Evolutionary conservation across 2,329 filamentous ascomycete species (phyloP).

Genomic region (Alternaria sp.): DNA sequence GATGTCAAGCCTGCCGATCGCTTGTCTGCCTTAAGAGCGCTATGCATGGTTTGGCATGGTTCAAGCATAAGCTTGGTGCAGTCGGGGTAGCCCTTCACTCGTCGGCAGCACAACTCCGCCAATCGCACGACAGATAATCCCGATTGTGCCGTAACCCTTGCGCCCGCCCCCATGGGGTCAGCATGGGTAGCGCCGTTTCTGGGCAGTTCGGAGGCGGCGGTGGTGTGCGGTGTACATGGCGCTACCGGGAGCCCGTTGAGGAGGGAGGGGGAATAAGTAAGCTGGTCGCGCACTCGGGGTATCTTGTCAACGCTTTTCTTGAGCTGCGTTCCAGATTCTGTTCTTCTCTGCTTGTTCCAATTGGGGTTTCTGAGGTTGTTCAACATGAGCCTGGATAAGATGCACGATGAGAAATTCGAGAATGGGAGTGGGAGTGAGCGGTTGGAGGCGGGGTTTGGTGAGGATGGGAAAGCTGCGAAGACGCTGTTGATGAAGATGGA

Average conservation of each 20-base stretch:
- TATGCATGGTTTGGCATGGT: background rate
- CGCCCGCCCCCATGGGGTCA: conserved; percentile 4
- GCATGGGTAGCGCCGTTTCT: background rate
- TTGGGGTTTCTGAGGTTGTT: background rate
- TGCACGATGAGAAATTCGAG: conserved; percentile 37
- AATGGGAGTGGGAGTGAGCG: conserved; percentile 15
- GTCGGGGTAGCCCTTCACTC: background rate
- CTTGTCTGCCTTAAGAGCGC: background rate
- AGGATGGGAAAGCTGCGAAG: conserved; percentile 18
- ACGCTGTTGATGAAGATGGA: conserved; percentile 62
- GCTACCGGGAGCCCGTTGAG: background rate
- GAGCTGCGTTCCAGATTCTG: background rate
- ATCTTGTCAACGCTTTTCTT: background rate
- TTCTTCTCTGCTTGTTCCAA: background rate
- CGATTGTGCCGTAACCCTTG: background rate
- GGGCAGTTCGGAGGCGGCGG: background rate
- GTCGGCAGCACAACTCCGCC: background rate
- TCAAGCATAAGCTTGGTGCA: background rate
- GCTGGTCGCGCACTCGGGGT: background rate
- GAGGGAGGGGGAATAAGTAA: background rate
- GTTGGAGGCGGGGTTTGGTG: conserved; percentile 23
- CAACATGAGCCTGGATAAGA: conserved; percentile 22
- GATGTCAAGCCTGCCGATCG: background rate
- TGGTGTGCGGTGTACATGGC: background rate
- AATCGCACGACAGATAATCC: background rate